phyloP scores from a whole-genome alignment of 2,329 filamentous ascomycete genomes.

The Monilinia vaccinii-corymbosi region DNA sequence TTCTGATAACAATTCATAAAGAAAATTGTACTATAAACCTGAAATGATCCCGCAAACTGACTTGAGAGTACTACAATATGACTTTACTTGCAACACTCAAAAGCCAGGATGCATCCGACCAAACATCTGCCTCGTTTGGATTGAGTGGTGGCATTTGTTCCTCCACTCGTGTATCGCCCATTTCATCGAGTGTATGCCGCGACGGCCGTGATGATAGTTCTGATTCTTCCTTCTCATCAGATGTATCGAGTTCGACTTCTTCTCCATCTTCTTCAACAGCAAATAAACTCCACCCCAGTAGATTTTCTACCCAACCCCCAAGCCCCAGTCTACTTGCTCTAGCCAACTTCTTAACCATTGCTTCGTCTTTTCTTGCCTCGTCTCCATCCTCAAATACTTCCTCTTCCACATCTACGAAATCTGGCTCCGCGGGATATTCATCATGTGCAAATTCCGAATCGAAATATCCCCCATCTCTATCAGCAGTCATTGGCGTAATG shows the following conservation, averaged over 20 bases:
- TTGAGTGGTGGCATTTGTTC: conserved; percentile 40
- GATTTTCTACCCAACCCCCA: conserved; percentile 49
- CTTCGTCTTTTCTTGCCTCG: conserved; percentile 47
- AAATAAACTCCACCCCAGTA: conserved; percentile 54
- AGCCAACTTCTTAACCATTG: conserved; percentile 47
- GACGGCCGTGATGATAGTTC: conserved; percentile 22
- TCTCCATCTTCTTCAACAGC: conserved; percentile 53
- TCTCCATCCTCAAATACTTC: conserved; percentile 46
- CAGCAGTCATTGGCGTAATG: conserved; percentile 36
- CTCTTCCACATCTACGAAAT: conserved; percentile 55
- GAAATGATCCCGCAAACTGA: not conserved
- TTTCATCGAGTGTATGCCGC: conserved; percentile 13
- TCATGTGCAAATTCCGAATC: conserved; percentile 26
- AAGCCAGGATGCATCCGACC: conserved; percentile 61
- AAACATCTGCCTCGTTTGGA: conserved; percentile 47
- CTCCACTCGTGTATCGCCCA: conserved; percentile 30
- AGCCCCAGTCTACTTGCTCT: conserved; percentile 42
- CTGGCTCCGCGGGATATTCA: conserved; percentile 41
- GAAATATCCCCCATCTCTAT: conserved; percentile 38
- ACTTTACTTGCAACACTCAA: conserved; percentile 45
- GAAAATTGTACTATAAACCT: not conserved
- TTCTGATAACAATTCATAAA: conserved; percentile 5
- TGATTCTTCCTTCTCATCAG: conserved; percentile 32
- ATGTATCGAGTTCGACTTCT: conserved; percentile 35
- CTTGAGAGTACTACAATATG: not conserved